Evolutionary conservation across 2,329 filamentous ascomycete species (phyloP), one percentile per base, ranked within the genome.

Genomic region (Aureobasidium sp.): DNA sequence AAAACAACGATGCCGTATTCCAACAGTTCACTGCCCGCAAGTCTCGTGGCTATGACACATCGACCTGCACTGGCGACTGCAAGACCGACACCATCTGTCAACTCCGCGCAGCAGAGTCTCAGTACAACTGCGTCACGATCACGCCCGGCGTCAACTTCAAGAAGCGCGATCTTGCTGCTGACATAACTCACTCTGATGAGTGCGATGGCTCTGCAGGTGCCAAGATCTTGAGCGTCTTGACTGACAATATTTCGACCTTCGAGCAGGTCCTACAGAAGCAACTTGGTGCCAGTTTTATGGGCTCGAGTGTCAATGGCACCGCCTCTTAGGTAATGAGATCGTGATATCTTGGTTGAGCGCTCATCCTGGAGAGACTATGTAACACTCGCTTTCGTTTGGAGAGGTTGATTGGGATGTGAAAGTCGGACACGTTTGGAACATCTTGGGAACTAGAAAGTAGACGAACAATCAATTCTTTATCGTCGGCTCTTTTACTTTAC

Each of bases 21-120:
- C 71, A 77, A 17, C 72, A 70, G 3, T 85, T 78, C 68, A 75
- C 78, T 53, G 68, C 73, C 0, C 74, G 81, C 61, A 81, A 80
- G 63, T 77, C 74, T 11, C 76, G 83, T 6, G 80, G 80, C 3
- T 80, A 76, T 72, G 71, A 71, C 5, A 69, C 73, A 3, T 71
- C 72, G 4, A 63, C 55, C 3, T 84, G 82, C 65, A 71, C 68
- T 0, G 77, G 70, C 1, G 71, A 73, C 6, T 83, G 81, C 67
- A 73, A 73, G 64, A 69, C 66, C 1, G 65, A 70, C 2, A 79
- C 82, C 68, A 78, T 85, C 8, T 85, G 83, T 67, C 75, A 78
- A 65, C 67, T 85, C 31, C 75, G 82, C n/a, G 80, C 78, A 1
- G 80, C 74, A 9, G 75, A 82, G 48, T 75, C 78, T 29, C 76